Evolutionary conservation across 2,329 filamentous ascomycete species (phyloP), one percentile per base, ranked within the genome.

Genomic region (Colletotrichum neosansevieriae): DNA sequence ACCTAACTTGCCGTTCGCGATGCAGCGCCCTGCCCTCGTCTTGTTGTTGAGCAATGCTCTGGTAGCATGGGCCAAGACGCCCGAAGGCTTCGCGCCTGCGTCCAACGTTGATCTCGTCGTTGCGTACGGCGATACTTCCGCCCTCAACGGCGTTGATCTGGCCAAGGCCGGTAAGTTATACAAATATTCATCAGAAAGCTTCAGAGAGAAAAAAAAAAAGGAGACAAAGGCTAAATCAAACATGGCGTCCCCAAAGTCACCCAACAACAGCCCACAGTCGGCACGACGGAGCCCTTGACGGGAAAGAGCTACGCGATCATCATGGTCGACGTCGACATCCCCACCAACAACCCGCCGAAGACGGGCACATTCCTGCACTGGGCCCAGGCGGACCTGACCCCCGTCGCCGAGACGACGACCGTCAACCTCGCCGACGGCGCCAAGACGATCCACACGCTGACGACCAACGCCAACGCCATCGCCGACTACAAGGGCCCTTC

Each of bases 321-420:
- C 24, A 74, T 72, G 47, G 71, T 85, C 32, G 84, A 86, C 70
- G 74, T 83, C 12, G 84, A 86, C 73, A 79, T 83, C 0, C 84
- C 84, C 36, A 61, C 68, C 53, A 69, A 71, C 49, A 60, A 44
- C 29, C 64, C 72, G 58, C 71, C 72, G 11, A 64, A 81, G 9
- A 75, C 85, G 0, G 78, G 81, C 3, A 84, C 84, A 3, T 76
- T 84, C 45, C 70, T 85, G 58, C 84, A 86, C 73, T 84, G 82
- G 77, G 74, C 84, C 47, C 82, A 84, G 67, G 77, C 80, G 0
- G 79, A 79, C 42, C 71, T 83, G 1, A 42, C 34, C 1, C 63
- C 58, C 13, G 49, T 9, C n/a, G 58, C 49, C 2, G n/a, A 12
- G 9, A 50, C 63, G 9, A 67, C 40, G 2, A 61, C 47, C 11